Evolutionary conservation across 2,329 filamentous ascomycete genomes (phyloP).

Genomic region (Ceratocystis eucalypticola): DNA sequence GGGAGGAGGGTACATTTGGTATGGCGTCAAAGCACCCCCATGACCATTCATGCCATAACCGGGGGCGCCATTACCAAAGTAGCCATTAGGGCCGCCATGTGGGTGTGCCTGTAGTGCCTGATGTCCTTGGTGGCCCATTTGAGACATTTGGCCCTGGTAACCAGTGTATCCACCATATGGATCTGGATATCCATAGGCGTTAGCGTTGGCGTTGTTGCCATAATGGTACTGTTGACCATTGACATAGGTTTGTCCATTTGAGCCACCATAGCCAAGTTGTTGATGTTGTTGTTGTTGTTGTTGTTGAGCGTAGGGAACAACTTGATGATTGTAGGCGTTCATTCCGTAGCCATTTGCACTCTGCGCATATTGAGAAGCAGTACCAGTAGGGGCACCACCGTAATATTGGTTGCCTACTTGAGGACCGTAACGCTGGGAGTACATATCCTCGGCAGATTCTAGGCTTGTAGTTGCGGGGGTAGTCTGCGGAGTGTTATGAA

Average conservation of each 20-base stretch:
- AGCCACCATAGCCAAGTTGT: conserved; percentile 6
- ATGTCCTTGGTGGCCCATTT: conserved; percentile 7
- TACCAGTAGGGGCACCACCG: neutral
- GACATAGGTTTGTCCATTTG: neutral
- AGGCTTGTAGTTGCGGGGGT: conserved; percentile 43
- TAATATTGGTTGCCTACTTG: conserved; percentile 20
- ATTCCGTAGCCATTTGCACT: conserved; percentile 28
- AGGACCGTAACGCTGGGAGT: conserved; percentile 26
- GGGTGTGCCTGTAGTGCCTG: neutral
- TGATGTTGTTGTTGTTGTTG: conserved; percentile 12
- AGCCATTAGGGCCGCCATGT: conserved; percentile 22
- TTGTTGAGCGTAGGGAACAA: conserved; percentile 34
- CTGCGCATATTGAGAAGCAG: conserved; percentile 24
- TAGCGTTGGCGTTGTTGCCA: conserved; percentile 7
- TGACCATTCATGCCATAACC: conserved; percentile 15
- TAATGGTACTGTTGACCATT: conserved; percentile 6
- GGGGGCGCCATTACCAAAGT: conserved; percentile 25
- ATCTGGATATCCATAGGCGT: conserved; percentile 22
- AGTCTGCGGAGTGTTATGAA: conserved; percentile 28
- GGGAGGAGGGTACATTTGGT: conserved; percentile 26
- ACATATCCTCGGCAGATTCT: conserved; percentile 52
- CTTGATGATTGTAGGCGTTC: conserved; percentile 22
- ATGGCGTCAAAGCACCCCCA: conserved; percentile 11
- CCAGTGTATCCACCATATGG: neutral
- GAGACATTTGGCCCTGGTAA: conserved; percentile 7